Conservation (phyloP, 148 eudicot species). For the Simmondsia chinensis region DNA sequence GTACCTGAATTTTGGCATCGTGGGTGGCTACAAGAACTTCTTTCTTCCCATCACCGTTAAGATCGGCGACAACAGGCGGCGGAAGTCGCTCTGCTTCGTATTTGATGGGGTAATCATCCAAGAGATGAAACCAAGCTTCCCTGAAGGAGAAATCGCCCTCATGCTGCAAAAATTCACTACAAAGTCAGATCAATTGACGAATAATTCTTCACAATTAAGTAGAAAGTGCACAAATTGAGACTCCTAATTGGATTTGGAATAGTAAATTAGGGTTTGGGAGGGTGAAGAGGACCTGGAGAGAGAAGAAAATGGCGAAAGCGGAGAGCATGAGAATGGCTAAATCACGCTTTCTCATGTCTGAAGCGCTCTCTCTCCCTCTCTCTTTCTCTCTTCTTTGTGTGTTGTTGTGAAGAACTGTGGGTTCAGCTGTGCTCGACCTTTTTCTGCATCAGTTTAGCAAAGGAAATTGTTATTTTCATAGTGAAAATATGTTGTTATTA, state of each 20-base stretch:
- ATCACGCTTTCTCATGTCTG: constrained; percentile 95
- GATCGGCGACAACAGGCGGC: constrained; percentile 85
- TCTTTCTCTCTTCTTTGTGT: background rate
- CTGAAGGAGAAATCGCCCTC: constrained; percentile 93
- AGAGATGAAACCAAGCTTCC: constrained; percentile 91
- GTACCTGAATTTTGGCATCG: constrained; percentile 93
- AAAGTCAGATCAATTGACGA: background rate
- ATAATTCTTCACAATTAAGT: background rate
- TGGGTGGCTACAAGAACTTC: constrained; percentile 90
- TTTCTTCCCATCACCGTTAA: constrained; percentile 80
- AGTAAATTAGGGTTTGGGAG: constrained; percentile 9
- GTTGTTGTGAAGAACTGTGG: background rate
- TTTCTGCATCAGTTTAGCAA: too few relatives aligned
- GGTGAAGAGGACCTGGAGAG: constrained; percentile 66
- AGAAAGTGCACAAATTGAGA: background rate
- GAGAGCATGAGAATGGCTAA: constrained; percentile 88
- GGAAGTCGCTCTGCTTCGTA: constrained; percentile 94
- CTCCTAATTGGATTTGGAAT: too few relatives aligned
- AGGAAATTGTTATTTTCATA: too few relatives aligned
- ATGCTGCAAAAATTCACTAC: constrained; percentile 36
- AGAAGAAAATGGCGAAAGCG: constrained; percentile 92
- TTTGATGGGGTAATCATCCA: constrained; percentile 87
- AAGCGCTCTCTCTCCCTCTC: background rate
- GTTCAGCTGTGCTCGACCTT: too few relatives aligned
- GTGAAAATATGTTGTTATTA: too few relatives aligned